Base-by-base conservation (phyloP, 169 alveolate species). In the Eimeria necatrix region DNA sequence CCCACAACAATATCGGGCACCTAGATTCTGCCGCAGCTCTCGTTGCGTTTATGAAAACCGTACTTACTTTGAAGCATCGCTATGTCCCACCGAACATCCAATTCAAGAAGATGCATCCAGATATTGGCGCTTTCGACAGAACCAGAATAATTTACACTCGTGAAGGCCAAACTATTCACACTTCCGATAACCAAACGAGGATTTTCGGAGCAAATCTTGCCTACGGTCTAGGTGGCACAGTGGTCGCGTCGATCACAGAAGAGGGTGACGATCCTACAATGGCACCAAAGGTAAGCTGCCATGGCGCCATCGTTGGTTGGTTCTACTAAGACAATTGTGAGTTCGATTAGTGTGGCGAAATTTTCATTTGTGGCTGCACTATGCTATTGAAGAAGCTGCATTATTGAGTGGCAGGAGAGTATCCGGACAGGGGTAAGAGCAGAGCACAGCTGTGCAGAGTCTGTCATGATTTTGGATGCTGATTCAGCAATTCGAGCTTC, bases 21-120 rank as follows among this genome's bases (percentile, higher is more conserved):
- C 94, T 96, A n/a, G 97, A 96, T 22, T 96, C 96, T 20, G 97
- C 97, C 49, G 97, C 97, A 41, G 97, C 97, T 6, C 89, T 96
- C 81, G 96, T 96, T 18, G 97, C 96, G 12, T 80, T 96, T 51
- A 76, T 96, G 20, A 95, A 95, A 60, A 94, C 95, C 4, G 94
- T 96, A 24, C 95, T 96, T 53, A 83, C 95, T 32, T 71, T 96
- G 24, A 64, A 88, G 70, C 95, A 96, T 70, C 95, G 95, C 46
- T 92, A 60, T 16, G 97, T 96, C 56, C 97, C 98, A 7, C 97
- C 97, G 20, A 96, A 96, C 93, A 93, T 97, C 16, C 97, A 96
- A 56, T 93, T 97, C 89, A 94, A 91, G 70, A 91, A 61, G 26
- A 49, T 97, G 84, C 96, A 97, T 80, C 97, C 98, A 20, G 95